Conservation (phyloP, 1,284 basidiomycete genomes). For the Abortiporus biennis region DNA sequence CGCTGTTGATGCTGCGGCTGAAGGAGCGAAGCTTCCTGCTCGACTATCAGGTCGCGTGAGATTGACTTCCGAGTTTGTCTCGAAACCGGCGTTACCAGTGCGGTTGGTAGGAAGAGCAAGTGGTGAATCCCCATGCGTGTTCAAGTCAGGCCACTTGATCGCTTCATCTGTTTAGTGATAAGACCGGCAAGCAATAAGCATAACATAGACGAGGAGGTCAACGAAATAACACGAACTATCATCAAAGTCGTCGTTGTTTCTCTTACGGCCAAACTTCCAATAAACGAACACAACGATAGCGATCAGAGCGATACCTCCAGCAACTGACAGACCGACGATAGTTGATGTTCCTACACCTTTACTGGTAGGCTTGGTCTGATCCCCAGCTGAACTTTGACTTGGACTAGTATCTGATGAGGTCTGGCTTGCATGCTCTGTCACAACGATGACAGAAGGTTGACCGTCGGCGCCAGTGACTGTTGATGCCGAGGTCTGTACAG, state of each 20-base stretch:
- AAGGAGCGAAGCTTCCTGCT: slow-evolving; percentile 32
- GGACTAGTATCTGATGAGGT: slow-evolving; percentile 11
- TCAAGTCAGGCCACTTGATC: slow-evolving; percentile 84
- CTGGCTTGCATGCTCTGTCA: slow-evolving; percentile 9
- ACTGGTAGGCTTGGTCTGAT: slow-evolving; percentile 11
- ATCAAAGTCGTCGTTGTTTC: slow-evolving; percentile 60
- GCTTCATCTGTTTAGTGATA: slow-evolving; percentile 49
- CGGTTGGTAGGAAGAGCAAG: slow-evolving; percentile 53
- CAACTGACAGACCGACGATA: slow-evolving; percentile 72
- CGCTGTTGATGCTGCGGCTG: slow-evolving; percentile 43
- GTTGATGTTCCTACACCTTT: slow-evolving; percentile 53
- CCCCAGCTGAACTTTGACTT: slow-evolving; percentile 10
- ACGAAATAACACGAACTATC: slow-evolving; percentile 46
- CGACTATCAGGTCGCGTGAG: slow-evolving; percentile 41
- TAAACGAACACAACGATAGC: slow-evolving; percentile 66
- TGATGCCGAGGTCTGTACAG: slow-evolving; percentile 7
- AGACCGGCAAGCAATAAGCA: background rate
- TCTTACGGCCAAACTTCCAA: slow-evolving; percentile 80
- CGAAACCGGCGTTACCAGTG: slow-evolving; percentile 60
- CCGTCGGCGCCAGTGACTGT: slow-evolving; percentile 19
- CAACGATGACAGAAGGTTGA: slow-evolving; percentile 16
- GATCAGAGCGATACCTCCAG: slow-evolving; percentile 67
- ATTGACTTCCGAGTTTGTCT: slow-evolving; percentile 52
- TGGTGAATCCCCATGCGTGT: slow-evolving; percentile 46
- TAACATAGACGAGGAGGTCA: background rate